Percentiles rank a stretch among this genome's conserved stretches.
Evolutionary conservation across 495 filamentous ascomycete species (phyloP).

Genomic region (Staphylotrichum tortipilum): DNA sequence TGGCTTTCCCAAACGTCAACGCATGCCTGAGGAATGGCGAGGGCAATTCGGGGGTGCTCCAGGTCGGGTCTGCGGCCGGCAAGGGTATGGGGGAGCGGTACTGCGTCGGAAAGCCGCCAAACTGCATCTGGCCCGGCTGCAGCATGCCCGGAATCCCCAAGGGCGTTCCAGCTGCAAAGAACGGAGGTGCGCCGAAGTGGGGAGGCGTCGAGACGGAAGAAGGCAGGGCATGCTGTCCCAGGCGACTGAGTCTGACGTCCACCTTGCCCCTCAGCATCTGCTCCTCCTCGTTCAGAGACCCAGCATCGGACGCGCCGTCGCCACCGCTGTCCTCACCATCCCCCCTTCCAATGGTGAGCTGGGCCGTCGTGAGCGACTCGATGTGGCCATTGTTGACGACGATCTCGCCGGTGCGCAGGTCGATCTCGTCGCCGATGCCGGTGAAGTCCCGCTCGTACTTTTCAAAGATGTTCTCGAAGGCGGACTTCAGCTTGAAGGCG

Average conservation of each 20-base stretch:
- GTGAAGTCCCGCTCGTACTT: conserved; percentile 81
- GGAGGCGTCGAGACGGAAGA: background rate
- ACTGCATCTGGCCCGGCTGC: conserved; percentile 10
- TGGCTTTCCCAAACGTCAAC: background rate
- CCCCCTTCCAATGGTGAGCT: conserved; percentile 22
- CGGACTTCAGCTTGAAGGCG: conserved; percentile 60
- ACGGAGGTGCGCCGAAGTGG: background rate
- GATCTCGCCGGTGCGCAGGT: conserved; percentile 56
- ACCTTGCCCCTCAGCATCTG: conserved; percentile 11
- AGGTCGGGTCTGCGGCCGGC: conserved; percentile 14
- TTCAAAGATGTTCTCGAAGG: conserved; percentile 77
- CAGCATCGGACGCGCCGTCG: conserved; percentile 4
- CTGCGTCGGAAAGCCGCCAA: conserved; percentile 5
- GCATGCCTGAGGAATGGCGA: conserved; percentile 4
- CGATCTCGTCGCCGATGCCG: conserved; percentile 48
- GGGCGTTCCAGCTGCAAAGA: conserved; percentile 2
- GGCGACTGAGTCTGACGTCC: conserved; percentile 2
- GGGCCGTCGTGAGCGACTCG: conserved; percentile 33
- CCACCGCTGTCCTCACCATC: conserved; percentile 36
- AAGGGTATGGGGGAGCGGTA: conserved; percentile 3
- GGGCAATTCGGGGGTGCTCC: conserved; percentile 24
- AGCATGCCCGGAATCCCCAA: conserved; percentile 4
- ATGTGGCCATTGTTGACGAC: conserved; percentile 85
- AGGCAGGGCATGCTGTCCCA: background rate
- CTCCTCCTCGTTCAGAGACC: conserved; percentile 21